Conservation (phyloP, 2,329 filamentous ascomycete species). For the Verticillium nubilum region DNA sequence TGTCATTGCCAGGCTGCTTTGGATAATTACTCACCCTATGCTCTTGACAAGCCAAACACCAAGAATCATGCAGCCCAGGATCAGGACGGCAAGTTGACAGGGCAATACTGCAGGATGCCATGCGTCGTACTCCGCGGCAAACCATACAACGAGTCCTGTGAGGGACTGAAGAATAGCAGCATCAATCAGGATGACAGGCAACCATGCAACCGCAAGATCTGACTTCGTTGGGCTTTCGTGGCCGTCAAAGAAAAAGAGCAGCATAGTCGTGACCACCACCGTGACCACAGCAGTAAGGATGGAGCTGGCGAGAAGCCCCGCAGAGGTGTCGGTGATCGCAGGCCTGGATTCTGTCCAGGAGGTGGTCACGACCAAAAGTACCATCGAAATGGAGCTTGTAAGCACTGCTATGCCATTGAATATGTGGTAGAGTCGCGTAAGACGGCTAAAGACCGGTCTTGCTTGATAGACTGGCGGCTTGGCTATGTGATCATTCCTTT, state of each 20-base stretch:
- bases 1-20: background rate
- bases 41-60: background rate
- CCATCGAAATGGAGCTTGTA: too few species aligned
- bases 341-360: background rate
- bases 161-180: background rate
- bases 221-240: background rate
- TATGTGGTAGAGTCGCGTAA: too few species aligned
- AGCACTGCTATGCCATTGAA: too few species aligned
- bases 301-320: background rate
- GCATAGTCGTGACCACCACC: background rate
- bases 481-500: too few species aligned
- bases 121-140: background rate
- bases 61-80: background rate
- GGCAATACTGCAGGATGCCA: background rate
- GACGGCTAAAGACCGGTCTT: too few species aligned
- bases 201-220: background rate
- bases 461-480: too few species aligned
- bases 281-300: background rate
- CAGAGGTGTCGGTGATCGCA: background rate
- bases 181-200: background rate
- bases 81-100: background rate
- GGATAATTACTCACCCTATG: background rate
- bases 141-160: background rate
- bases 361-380: background rate
- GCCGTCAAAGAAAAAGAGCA: background rate